These are phyloP conservation scores for Gynandropsis gynandra DNA, from an alignment of 345 rosid genomes.

Conservation along the genomic window DNA sequence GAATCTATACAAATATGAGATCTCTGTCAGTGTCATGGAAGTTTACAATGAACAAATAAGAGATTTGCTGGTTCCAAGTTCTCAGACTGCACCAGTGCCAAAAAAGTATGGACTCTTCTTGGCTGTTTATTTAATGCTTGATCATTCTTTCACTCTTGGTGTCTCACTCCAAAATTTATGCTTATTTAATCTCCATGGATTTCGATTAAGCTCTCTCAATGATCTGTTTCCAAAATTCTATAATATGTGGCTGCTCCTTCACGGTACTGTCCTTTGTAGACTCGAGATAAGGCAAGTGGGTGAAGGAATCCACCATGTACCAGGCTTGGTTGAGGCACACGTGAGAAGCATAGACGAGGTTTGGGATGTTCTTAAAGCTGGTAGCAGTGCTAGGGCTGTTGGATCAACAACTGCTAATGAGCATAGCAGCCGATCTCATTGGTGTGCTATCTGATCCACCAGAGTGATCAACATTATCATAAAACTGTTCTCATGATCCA, in stretches of 20 bases:
- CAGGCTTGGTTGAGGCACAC: slow-evolving; percentile 80
- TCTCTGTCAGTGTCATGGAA: slow-evolving; percentile 91
- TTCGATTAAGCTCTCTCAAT: background rate
- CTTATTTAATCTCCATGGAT: slow-evolving; percentile 1
- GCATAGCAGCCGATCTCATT: slow-evolving; percentile 96
- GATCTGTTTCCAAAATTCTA: background rate
- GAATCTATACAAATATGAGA: slow-evolving; percentile 54
- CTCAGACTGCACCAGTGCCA: slow-evolving; percentile 45
- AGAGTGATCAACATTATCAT: background rate
- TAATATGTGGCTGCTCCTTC: too few relatives aligned
- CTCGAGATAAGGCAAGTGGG: slow-evolving; percentile 71
- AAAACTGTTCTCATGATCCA: background rate
- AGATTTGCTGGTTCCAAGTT: slow-evolving; percentile 56
- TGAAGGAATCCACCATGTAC: slow-evolving; percentile 83
- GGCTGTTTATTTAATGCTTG: too few relatives aligned
- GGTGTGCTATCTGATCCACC: slow-evolving; percentile 36
- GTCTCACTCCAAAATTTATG: slow-evolving; percentile 1
- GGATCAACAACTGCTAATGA: slow-evolving; percentile 91
- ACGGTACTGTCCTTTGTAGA: slow-evolving; percentile 33
- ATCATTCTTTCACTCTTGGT: background rate
- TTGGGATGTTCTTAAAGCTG: slow-evolving; percentile 88
- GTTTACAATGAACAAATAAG: slow-evolving; percentile 95
- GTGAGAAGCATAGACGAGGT: slow-evolving; percentile 75
- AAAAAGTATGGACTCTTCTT: slow-evolving; percentile 48
- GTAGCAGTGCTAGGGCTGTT: slow-evolving; percentile 84